Evolutionary conservation across 2,329 filamentous ascomycete species (phyloP).

Genomic region (Blumeria hordei): DNA sequence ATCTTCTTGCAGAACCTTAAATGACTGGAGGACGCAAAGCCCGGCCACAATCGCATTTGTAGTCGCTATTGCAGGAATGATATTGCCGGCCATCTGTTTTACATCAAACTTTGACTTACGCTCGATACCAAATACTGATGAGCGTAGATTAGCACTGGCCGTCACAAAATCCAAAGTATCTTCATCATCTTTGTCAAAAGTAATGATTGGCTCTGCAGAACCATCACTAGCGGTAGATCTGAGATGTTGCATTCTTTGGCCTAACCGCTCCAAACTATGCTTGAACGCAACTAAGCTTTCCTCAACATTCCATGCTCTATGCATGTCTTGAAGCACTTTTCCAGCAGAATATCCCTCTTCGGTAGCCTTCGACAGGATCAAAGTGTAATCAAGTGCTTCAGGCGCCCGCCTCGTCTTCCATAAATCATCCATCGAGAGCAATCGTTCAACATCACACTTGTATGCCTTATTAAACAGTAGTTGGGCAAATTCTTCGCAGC

Average conservation of each 20-base stretch:
- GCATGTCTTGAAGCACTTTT: constrained; percentile 37
- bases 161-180: constrained; percentile 91
- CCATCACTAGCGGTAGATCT: constrained; percentile 23
- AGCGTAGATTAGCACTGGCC: constrained; percentile 71
- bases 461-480: constrained; percentile 89
- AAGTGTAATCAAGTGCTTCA: constrained; percentile 44
- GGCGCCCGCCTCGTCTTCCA: constrained; percentile 70
- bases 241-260: constrained; percentile 43
- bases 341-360: constrained; percentile 18
- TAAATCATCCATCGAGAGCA: constrained; percentile 82
- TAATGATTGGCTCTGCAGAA: constrained; percentile 34
- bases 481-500: constrained; percentile 49
- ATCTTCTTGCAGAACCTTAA: constrained; percentile 63
- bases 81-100: constrained; percentile 98
- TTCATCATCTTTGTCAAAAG: constrained; percentile 90
- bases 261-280: constrained; percentile 54
- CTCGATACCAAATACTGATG: constrained; percentile 72
- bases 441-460: constrained; percentile 54
- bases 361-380: constrained; percentile 22
- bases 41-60: constrained; percentile 93
- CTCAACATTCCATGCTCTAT: constrained; percentile 53
- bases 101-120: constrained; percentile 81
- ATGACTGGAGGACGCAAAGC: constrained; percentile 74
- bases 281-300: constrained; percentile 75
- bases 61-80: constrained; percentile 93